Percentiles rank a stretch among this genome's conserved stretches.
Conservation (phyloP, 179 eudicot species). For the Amaranthus tricolor region DNA sequence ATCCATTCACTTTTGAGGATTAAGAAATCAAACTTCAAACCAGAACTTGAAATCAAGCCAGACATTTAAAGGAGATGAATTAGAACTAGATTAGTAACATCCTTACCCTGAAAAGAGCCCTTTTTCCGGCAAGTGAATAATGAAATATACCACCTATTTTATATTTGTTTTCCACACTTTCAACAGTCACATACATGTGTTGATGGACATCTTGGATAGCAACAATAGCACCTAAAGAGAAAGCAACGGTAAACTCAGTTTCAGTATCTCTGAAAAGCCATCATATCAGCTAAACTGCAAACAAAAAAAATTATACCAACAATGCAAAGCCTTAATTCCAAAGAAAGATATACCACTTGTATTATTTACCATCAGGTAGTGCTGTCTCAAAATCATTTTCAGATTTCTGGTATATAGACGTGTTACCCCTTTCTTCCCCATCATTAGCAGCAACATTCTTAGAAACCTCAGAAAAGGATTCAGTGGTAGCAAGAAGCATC, state of each 20-base stretch:
- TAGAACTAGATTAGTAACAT: slow-evolving; percentile 13
- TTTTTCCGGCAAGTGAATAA: slow-evolving; percentile 78
- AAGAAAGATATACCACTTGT: not conserved
- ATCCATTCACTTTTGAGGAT: not conserved
- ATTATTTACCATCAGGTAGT: slow-evolving; percentile 71
- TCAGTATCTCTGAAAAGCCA: slow-evolving; percentile 7
- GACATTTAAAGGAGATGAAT: not conserved
- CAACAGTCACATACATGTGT: slow-evolving; percentile 83
- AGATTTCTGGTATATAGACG: slow-evolving; percentile 38
- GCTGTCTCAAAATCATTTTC: slow-evolving; percentile 44
- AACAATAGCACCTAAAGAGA: slow-evolving; percentile 72
- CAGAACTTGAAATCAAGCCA: slow-evolving; percentile 5
- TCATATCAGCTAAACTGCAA: slow-evolving; percentile 11
- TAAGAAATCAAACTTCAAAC: not conserved
- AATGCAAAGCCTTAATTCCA: too few relatives aligned
- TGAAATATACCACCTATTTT: slow-evolving; percentile 69
- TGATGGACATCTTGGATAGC: slow-evolving; percentile 89
- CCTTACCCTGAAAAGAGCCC: slow-evolving; percentile 88
- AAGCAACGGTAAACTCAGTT: slow-evolving; percentile 25
- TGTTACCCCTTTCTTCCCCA: slow-evolving; percentile 36
- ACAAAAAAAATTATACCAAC: slow-evolving; percentile 4
- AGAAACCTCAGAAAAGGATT: slow-evolving; percentile 55
- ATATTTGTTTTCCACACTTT: slow-evolving; percentile 55
- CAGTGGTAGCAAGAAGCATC: slow-evolving; percentile 58
- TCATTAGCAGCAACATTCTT: slow-evolving; percentile 34